Percentiles rank a stretch among this genome's conserved stretches.
Conservation (phyloP, 768 basidiomycete genomes). For the Nidularia sp. region DNA sequence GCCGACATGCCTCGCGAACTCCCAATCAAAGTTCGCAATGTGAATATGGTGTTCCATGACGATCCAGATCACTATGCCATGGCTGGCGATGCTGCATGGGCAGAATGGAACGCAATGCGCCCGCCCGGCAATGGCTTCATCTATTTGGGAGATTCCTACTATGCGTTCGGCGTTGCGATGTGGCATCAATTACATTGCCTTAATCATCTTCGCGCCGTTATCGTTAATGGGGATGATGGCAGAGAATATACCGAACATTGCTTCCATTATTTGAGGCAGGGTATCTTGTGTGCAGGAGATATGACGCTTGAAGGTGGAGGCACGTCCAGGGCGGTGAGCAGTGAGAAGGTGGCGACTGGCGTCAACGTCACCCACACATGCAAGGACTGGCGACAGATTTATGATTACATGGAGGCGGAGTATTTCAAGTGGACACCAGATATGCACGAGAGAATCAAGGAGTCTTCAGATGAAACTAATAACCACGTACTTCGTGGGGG, state of each 20-base stretch:
- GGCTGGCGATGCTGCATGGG: background rate
- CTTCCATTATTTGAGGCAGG: slow-evolving; percentile 32
- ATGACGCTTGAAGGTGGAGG: slow-evolving; percentile 31
- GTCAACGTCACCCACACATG: background rate
- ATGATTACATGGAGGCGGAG: background rate
- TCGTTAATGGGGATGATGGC: slow-evolving; percentile 10
- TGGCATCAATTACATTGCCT: slow-evolving; percentile 36
- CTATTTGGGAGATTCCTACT: slow-evolving; percentile 25
- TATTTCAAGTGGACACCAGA: background rate
- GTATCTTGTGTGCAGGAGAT: slow-evolving; percentile 30
- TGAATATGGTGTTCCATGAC: slow-evolving; percentile 9
- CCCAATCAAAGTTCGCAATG: slow-evolving; percentile 5
- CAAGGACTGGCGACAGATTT: background rate
- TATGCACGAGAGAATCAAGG: background rate
- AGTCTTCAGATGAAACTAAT: background rate
- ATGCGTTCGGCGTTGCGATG: slow-evolving; percentile 28
- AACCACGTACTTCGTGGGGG: background rate
- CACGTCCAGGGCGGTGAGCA: slow-evolving; percentile 4
- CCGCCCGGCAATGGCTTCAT: slow-evolving; percentile 25
- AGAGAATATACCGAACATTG: slow-evolving; percentile 28
- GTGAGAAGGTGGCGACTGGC: slow-evolving; percentile 2
- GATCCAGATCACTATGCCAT: slow-evolving; percentile 7
- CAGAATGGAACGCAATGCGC: slow-evolving; percentile 7
- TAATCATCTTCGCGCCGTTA: slow-evolving; percentile 25
- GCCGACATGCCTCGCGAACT: slow-evolving; percentile 9